These are phyloP conservation scores for Parmelia sp. DNA, from an alignment of 495 filamentous ascomycete species.

Conservation along the genomic window DNA sequence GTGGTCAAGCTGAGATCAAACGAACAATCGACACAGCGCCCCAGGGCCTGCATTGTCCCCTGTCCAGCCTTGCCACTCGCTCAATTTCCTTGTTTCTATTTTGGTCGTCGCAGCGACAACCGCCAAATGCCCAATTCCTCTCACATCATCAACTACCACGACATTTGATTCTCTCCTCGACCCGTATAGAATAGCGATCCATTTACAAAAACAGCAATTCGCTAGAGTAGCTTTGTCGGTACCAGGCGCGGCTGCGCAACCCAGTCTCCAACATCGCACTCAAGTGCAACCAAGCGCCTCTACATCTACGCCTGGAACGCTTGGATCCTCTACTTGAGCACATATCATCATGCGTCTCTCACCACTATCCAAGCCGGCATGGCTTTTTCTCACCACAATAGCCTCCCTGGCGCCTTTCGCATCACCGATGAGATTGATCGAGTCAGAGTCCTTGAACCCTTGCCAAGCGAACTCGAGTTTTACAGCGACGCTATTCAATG, in stretches of 20 bases:
- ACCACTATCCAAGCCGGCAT: slow-evolving; percentile 21
- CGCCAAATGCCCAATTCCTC: slow-evolving; percentile 3
- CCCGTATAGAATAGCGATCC: not conserved
- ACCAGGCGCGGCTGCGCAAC: slow-evolving; percentile 8
- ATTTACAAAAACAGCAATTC: not conserved
- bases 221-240: not conserved
- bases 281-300: slow-evolving; percentile 5
- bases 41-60: not conserved
- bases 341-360: slow-evolving; percentile 31
- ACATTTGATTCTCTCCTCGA: not conserved
- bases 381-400: slow-evolving; percentile 35
- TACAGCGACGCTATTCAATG: slow-evolving; percentile 75
- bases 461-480: slow-evolving; percentile 76
- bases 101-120: slow-evolving; percentile 17
- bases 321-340: not conserved
- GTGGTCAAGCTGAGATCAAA: slow-evolving; percentile 4
- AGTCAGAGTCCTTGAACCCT: slow-evolving; percentile 69
- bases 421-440: slow-evolving; percentile 45
- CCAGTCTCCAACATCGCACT: slow-evolving; percentile 1
- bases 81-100: slow-evolving; percentile 22
- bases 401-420: slow-evolving; percentile 36
- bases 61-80: slow-evolving; percentile 16
- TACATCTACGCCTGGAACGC: slow-evolving; percentile 1
- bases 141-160: slow-evolving; percentile 3
- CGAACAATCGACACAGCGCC: not conserved